Evolutionary conservation across 805 yeast species (phyloP), one percentile per base, ranked within the genome.

Genomic region (Yarrowia phangngaensis): DNA sequence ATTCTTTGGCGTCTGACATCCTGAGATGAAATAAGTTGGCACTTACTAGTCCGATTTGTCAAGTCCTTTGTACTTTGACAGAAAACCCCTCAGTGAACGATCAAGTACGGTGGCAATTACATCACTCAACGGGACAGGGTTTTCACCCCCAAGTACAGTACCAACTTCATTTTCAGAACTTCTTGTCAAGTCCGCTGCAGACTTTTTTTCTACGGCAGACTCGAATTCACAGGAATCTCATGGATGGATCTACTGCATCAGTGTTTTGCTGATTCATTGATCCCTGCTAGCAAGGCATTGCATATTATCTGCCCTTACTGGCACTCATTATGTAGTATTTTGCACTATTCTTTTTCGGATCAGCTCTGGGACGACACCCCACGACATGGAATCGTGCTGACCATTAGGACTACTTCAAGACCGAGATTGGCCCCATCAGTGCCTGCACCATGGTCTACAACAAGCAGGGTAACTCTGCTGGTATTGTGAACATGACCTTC

Each of bases 401-500:
- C 45, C 43, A 38, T 29, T 73, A 88, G 95, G 95, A 87, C 69
- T 92, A 87, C 69, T 89, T 92, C 69, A 76, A 80, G 60, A 73
- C 82, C 53, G 87, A 84, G 69, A 77, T 92, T 57, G 98, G 98
- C 58, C 85, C 88, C 56, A 86, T 90, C 59, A 71, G 70, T 57
- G 73, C 75, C 55, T 82, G 84, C 64, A 70, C 77, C 49, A 75
- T 87, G 61, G 74, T 82, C 59, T 92, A 84, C 74, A 87, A 86
- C 64, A 86, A 82, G 68, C 80, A 76, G 64, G 98, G 97, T 47
- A 79, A 79, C 67, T 86, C 95, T 56, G 84, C 84, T 55, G 98
- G 98, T 68, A 78, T 80, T 70, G 95, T 95, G 55, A 87, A 92
- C 51, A 77, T 92, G 60, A 73, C 81, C 52, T 92, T 92, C 73